Percentiles rank a stretch among this genome's conserved stretches.
phyloP scores from a whole-genome alignment of 305 asterid species.

The Fraxinus xanthoxyloides region DNA sequence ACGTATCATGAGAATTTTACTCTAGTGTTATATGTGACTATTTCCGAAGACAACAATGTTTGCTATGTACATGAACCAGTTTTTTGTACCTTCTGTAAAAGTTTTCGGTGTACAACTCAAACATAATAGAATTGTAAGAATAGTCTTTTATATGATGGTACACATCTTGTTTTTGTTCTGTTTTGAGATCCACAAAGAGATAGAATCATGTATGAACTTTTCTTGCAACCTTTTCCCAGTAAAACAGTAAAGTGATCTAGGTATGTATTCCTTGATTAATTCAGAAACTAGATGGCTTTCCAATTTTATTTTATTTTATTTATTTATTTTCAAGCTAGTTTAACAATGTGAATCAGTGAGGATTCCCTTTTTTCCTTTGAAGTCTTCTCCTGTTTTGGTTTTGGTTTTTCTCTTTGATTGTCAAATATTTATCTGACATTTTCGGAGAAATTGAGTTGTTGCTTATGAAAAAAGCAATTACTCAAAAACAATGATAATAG shows the following conservation, averaged over 20 bases:
- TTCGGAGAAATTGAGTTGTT: neutral
- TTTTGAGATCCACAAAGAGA: neutral
- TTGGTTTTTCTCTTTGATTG: neutral
- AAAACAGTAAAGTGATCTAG: neutral
- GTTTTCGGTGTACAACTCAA: neutral
- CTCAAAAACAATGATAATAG: neutral
- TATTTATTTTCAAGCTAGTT: neutral
- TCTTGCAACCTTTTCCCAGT: neutral
- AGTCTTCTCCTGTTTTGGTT: neutral
- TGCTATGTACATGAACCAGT: neutral
- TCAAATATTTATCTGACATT: neutral
- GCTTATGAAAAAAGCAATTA: neutral
- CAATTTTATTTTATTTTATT: too few species aligned
- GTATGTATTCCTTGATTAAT: neutral
- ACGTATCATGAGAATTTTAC: neutral
- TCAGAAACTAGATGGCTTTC: neutral
- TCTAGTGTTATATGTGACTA: neutral
- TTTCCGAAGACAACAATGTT: conserved; percentile 10
- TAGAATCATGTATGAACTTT: neutral
- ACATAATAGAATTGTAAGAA: neutral
- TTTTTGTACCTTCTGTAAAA: neutral
- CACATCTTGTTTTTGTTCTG: neutral
- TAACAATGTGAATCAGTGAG: neutral
- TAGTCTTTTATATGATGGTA: neutral
- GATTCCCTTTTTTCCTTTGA: neutral